These are phyloP conservation scores for Herpotrichia juniperi DNA, from an alignment of 2,329 filamentous ascomycete species.

Conservation along the genomic window DNA sequence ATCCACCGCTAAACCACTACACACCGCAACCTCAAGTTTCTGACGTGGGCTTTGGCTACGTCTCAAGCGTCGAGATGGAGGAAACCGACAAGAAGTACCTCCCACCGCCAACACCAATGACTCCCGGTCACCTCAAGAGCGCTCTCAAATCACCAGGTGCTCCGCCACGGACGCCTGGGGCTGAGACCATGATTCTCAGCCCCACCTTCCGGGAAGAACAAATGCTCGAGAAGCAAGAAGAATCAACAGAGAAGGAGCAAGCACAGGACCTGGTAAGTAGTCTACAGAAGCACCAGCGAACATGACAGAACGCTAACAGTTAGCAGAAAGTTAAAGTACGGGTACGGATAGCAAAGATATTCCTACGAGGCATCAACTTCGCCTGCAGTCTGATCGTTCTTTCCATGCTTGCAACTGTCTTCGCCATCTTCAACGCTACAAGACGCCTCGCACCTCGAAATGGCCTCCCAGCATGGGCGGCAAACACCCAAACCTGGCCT, in stretches of 20 bases:
- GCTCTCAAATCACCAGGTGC: conserved; percentile 88
- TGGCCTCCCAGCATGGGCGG: conserved; percentile 83
- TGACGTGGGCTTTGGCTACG: conserved; percentile 93
- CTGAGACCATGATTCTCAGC: conserved; percentile 78
- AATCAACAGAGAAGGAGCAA: conserved; percentile 82
- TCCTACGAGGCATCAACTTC: conserved; percentile 95
- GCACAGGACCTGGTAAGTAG: conserved; percentile 83
- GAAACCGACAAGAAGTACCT: conserved; percentile 54
- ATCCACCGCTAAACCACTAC: conserved; percentile 63
- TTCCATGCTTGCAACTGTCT: conserved; percentile 84
- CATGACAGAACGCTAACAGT: conserved; percentile 43
- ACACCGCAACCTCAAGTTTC: conserved; percentile 73
- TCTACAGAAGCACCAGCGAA: conserved; percentile 20
- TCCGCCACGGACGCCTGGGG: conserved; percentile 62
- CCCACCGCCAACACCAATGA: conserved; percentile 69
- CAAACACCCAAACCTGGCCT: conserved; percentile 81
- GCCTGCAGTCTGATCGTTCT: conserved; percentile 95
- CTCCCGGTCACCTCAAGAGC: conserved; percentile 75
- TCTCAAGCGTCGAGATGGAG: conserved; percentile 64
- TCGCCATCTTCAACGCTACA: conserved; percentile 92
- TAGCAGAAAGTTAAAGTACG: conserved; percentile 86
- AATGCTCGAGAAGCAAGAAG: conserved; percentile 82
- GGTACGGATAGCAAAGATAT: conserved; percentile 90
- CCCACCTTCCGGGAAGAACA: conserved; percentile 92
- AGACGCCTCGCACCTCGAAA: conserved; percentile 75